Conservation (phyloP, 2,329 filamentous ascomycete genomes). For the Trichoderma polysporum region DNA sequence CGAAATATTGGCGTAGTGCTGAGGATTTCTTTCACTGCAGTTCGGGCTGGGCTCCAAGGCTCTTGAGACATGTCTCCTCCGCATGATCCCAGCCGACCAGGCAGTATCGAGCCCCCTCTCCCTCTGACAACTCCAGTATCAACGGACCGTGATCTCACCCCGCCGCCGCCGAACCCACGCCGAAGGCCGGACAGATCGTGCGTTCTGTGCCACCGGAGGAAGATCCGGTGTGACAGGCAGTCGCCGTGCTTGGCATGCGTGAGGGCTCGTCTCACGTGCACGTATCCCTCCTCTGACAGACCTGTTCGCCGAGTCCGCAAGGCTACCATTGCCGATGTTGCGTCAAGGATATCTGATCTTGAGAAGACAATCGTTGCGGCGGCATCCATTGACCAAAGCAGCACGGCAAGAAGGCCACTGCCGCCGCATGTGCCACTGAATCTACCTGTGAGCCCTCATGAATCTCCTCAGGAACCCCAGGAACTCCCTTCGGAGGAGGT, state of each 20-base stretch:
- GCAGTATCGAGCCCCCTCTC: background rate
- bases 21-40: background rate
- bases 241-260: conserved; percentile 69
- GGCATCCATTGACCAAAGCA: conserved; percentile 16
- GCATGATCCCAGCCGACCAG: background rate
- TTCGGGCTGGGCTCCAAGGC: background rate
- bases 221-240: conserved; percentile 72
- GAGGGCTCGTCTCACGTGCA: conserved; percentile 39
- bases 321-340: conserved; percentile 36
- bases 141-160: conserved; percentile 10
- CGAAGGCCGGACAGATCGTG: conserved; percentile 35
- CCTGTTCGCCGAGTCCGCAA: conserved; percentile 30
- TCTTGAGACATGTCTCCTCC: conserved; percentile 17
- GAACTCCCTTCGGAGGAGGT: conserved; percentile 28
- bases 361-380: conserved; percentile 32
- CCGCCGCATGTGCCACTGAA: background rate
- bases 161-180: conserved; percentile 18
- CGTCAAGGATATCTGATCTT: conserved; percentile 37
- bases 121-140: conserved; percentile 2
- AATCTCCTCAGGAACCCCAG: background rate
- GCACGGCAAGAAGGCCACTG: conserved; percentile 1
- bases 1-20: background rate
- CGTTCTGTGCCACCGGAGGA: conserved; percentile 48
- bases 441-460: conserved; percentile 16
- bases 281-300: conserved; percentile 32